Conservation (phyloP, 345 rosid genomes). For the Salix brachista region DNA sequence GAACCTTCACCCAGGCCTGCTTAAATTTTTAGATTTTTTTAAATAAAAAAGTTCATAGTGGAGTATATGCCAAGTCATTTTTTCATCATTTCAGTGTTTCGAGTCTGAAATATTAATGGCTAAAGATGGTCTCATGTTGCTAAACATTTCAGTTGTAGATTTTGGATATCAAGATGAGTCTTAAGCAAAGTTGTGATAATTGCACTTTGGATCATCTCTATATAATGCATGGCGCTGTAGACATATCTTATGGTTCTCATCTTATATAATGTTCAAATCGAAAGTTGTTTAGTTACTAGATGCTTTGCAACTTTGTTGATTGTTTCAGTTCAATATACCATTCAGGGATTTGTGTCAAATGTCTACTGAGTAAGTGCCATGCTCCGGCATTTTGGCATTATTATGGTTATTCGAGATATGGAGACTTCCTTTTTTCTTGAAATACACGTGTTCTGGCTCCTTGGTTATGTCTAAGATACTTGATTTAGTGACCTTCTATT, state of each 20-base stretch:
- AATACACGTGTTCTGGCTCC: background rate
- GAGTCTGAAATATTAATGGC: background rate
- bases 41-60: background rate
- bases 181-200: background rate
- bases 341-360: background rate
- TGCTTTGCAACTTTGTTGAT: background rate
- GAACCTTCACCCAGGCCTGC: background rate
- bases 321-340: background rate
- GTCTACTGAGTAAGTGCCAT: background rate
- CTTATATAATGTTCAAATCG: background rate
- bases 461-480: background rate
- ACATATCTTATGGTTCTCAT: background rate
- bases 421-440: background rate
- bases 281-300: background rate
- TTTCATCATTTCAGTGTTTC: background rate
- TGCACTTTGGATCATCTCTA: background rate
- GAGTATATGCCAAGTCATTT: background rate
- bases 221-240: background rate
- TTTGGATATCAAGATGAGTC: background rate
- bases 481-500: background rate
- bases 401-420: background rate
- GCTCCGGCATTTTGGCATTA: background rate
- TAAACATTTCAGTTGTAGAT: background rate
- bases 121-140: background rate
- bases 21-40: background rate